Conservation (phyloP, 2,329 filamentous ascomycete species). For the Exophiala dermatitidis region DNA sequence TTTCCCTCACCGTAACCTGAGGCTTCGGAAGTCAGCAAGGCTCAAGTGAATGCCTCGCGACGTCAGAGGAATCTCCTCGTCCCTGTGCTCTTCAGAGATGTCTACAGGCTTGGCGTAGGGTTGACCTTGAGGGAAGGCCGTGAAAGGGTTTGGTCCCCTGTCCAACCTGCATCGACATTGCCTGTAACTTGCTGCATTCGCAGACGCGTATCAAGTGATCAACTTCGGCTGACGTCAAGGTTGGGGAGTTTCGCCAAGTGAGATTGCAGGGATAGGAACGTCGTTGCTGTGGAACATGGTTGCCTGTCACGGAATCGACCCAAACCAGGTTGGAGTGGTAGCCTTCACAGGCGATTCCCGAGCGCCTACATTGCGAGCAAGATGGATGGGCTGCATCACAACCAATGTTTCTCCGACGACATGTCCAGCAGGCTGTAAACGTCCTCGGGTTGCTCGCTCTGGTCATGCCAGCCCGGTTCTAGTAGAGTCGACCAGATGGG, state of each 20-base stretch:
- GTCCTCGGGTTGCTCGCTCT: neutral
- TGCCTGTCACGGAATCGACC: constrained; percentile 9
- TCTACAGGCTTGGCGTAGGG: neutral
- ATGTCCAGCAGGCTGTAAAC: constrained; percentile 15
- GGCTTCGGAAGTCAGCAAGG: neutral
- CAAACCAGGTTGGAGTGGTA: constrained; percentile 12
- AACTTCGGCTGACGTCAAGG: constrained; percentile 6
- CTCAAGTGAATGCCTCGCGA: neutral
- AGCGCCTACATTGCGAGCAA: constrained; percentile 8
- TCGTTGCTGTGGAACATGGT: constrained; percentile 4
- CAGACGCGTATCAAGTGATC: constrained; percentile 6
- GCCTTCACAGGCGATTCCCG: constrained; percentile 8
- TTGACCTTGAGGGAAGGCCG: neutral
- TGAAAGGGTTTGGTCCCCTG: constrained; percentile 5
- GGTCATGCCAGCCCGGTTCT: too few relatives aligned
- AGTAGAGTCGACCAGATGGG: too few relatives aligned
- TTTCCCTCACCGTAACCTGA: constrained; percentile 1
- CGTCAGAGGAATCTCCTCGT: neutral
- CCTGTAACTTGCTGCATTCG: neutral
- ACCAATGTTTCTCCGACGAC: constrained; percentile 10
- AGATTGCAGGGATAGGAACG: constrained; percentile 11
- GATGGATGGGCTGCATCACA: constrained; percentile 6
- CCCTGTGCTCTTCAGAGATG: neutral
- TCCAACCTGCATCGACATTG: constrained; percentile 7
- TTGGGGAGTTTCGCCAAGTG: constrained; percentile 8